Evolutionary conservation across 495 filamentous ascomycete species (phyloP), one percentile per base, ranked within the genome.

Genomic region (Cenococcum geophilum): DNA sequence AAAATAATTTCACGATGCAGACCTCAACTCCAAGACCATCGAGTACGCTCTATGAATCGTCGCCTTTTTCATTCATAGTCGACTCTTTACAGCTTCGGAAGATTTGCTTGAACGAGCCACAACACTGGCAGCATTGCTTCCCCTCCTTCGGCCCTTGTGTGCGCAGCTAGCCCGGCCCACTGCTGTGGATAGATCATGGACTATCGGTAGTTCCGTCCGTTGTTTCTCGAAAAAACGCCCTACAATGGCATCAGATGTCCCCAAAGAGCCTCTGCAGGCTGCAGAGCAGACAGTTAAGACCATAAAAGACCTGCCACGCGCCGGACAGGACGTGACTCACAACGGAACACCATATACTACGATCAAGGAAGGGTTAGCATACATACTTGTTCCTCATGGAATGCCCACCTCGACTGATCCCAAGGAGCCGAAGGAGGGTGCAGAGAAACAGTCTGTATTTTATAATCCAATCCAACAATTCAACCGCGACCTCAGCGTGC

Each of bases 401-500:
- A 74, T 76, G 32, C 76, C 76, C 5, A 72, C 65, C 35, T 70
- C 72, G 1, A 62, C 62, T 21, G 58, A 68, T 25, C 69, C 62
- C 11, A 71, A 69, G 37, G 53, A 61, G 43, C 68, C 51, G 16
- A 63, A 72, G 47, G 65, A 70, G 61, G 77, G 81, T 12, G 76
- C 82, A 43, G 77, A 79, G 34, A 73, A 78, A 16, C 90, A 96
- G 71, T 82, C 85, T 32, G 95, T 98, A 25, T 98, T 98, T 72
- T 98, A 98, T 77, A 98, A 98, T 65, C 92, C 93, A 0, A 95
- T 98, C 45, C 95, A 97, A 70, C 95, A 97, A 73, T 98, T 96
- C 78, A 98, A 98, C 76, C 84, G 93, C 10, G 93, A 98, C 74
- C 76, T 98, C 65, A 96, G 89, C 68, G 88, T 97, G 34, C 80